Conservation (phyloP, 768 basidiomycete genomes). For the Collybia nuda region DNA sequence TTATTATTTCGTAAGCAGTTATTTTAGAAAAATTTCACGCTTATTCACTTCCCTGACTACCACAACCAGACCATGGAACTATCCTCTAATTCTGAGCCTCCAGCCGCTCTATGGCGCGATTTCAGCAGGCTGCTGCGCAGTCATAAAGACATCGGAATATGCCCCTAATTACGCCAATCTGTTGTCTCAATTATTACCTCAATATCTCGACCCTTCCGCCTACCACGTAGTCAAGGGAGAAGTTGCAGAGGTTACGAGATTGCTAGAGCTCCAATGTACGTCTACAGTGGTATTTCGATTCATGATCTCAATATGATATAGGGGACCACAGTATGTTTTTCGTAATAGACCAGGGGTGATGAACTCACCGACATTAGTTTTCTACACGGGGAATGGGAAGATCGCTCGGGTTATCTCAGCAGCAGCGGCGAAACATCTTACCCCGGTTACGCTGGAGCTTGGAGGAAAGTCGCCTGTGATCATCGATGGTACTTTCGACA, state of each 20-base stretch:
- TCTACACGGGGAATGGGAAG: constrained; percentile 46
- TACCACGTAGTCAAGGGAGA: constrained; percentile 61
- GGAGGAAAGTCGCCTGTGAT: constrained; percentile 53
- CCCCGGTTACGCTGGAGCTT: constrained; percentile 56
- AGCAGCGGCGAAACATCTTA: constrained; percentile 54
- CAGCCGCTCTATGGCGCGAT: constrained; percentile 71
- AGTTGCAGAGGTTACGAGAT: constrained; percentile 52
- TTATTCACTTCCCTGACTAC: not conserved
- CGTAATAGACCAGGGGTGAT: not conserved
- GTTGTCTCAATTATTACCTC: constrained; percentile 52
- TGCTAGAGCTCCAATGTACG: constrained; percentile 48
- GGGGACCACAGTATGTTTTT: constrained; percentile 26
- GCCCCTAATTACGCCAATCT: constrained; percentile 47
- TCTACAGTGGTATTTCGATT: not conserved
- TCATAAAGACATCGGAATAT: constrained; percentile 69
- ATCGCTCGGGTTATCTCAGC: constrained; percentile 48
- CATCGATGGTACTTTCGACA: constrained; percentile 32
- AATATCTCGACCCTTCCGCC: constrained; percentile 46
- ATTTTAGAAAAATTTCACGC: constrained; percentile 18
- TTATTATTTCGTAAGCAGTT: constrained; percentile 56
- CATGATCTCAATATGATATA: constrained; percentile 2
- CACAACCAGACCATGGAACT: constrained; percentile 63
- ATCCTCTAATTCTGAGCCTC: constrained; percentile 54
- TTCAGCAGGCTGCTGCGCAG: constrained; percentile 67
- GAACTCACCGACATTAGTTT: constrained; percentile 21